Evolutionary conservation across 345 rosid genomes (phyloP), one percentile per base, ranked within the genome.

Genomic region (Citrus mangshanensis): DNA sequence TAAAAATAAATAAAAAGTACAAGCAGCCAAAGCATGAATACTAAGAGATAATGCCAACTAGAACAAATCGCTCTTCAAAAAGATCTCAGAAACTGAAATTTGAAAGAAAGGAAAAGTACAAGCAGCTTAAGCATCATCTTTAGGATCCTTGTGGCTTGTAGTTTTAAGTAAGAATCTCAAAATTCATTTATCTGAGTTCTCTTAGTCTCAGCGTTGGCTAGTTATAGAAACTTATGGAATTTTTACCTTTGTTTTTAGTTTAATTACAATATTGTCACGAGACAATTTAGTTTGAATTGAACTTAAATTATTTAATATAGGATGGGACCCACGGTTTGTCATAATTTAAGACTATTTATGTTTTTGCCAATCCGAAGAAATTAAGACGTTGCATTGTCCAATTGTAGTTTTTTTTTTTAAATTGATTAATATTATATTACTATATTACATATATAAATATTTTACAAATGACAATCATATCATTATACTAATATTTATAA

Each of bases 361-460:
- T 9, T 65, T 42, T 2, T 13, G 35, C 79, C 72, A 76, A 51
- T 76, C 19, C 66, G 37, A 54, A n/a, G 42, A 14, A 16, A 66
- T 54, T 49, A 13, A 66, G 65, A 76, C 72, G 72, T 66, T 34
- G 79, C 72, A 66, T 34, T 34, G 54, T 34, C 72, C 79, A 76
- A 66, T 76, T 76, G 46, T 42, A 32, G 54, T 4, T 25, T n/a
- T n/a, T n/a, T n/a, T n/a, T n/a, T n/a, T n/a, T n/a, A n/a, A n/a
- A n/a, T n/a, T n/a, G n/a, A n/a, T n/a, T n/a, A n/a, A n/a, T n/a
- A n/a, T n/a, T n/a, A n/a, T n/a, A n/a, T n/a, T n/a, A n/a, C n/a
- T n/a, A n/a, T n/a, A n/a, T n/a, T n/a, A n/a, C n/a, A n/a, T n/a
- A n/a, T n/a, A n/a, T n/a, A n/a, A n/a, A n/a, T n/a, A n/a, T n/a